These are phyloP conservation scores for Cryphonectria japonica DNA, from an alignment of 2,329 filamentous ascomycete genomes.

Conservation along the genomic window DNA sequence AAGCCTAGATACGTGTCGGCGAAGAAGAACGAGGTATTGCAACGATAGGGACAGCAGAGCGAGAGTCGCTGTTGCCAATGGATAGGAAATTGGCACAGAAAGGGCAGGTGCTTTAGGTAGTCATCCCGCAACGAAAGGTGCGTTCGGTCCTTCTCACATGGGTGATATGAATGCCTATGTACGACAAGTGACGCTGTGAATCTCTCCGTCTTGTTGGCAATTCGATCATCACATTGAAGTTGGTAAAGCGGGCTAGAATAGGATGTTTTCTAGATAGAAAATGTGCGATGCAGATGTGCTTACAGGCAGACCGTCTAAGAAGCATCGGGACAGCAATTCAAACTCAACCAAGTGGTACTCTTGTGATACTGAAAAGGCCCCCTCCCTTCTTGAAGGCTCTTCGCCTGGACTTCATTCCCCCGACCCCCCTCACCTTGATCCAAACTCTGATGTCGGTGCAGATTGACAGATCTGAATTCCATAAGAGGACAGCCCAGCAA, in stretches of 20 bases:
- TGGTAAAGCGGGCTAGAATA: neutral
- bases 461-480: slow-evolving; percentile 22
- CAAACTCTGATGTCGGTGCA: neutral
- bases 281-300: neutral
- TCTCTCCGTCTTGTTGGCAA: neutral
- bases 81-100: neutral
- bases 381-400: slow-evolving; percentile 2
- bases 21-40: neutral
- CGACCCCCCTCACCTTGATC: neutral
- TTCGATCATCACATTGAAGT: neutral
- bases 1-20: neutral
- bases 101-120: neutral
- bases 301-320: neutral
- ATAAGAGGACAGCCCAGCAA: slow-evolving; percentile 18
- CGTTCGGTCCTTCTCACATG: neutral
- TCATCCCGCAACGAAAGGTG: neutral
- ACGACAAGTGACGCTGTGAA: neutral
- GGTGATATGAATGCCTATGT: neutral
- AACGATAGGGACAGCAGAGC: neutral
- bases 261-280: neutral
- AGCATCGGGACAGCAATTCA: neutral
- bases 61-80: neutral
- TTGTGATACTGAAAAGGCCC: neutral
- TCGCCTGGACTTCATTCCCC: neutral
- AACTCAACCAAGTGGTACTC: neutral